Evolutionary conservation across 2,329 filamentous ascomycete genomes (phyloP), one percentile per base, ranked within the genome.

Genomic region (Remersonia thermophila): DNA sequence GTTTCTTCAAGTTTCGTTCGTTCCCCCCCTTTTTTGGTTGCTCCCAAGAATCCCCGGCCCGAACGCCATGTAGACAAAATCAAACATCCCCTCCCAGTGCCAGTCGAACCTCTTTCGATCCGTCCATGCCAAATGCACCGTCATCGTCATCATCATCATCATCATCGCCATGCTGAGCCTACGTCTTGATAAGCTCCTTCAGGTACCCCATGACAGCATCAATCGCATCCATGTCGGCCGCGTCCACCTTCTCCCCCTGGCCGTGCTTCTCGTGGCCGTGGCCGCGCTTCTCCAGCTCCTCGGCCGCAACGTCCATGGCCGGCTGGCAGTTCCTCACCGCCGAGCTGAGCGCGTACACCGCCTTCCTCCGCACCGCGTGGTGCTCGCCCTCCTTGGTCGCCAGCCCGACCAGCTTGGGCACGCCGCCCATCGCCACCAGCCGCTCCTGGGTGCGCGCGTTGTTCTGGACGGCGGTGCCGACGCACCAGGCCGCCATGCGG

Each of bases 391-490:
- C 66, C 25, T 68, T 63, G 5, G 74, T 69, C 13, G 70, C 71
- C 44, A 94, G 55, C 33, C 67, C 65, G 7, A 85, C 76, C 15
- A 98, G 69, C 23, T 61, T 69, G 27, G 79, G 72, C 20, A 95
- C 65, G 3, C 79, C 84, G 23, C 81, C 82, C 44, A 69, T 59
- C 26, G 66, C 67, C 17, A 73, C 47, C 37, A 76, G 57, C 35
- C 73, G 74, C 62, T 91, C 83, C 62, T 98, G 91, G 34, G 75
- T 78, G 55, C 80, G 80, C 48, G 73, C 70, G 59, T 98, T 96
- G 64, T 98, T 98, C 68, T 96, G 87, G 41, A 98, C 91, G 8
- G 91, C 89, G 5, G 87, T 95, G 34, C 84, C 85, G 40, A 91
- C 66, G 62, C 86, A 95, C 83, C 85, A 94, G n/a, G 86, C 86